Conservation (phyloP, 768 basidiomycete species). For the Zangia roseola region DNA sequence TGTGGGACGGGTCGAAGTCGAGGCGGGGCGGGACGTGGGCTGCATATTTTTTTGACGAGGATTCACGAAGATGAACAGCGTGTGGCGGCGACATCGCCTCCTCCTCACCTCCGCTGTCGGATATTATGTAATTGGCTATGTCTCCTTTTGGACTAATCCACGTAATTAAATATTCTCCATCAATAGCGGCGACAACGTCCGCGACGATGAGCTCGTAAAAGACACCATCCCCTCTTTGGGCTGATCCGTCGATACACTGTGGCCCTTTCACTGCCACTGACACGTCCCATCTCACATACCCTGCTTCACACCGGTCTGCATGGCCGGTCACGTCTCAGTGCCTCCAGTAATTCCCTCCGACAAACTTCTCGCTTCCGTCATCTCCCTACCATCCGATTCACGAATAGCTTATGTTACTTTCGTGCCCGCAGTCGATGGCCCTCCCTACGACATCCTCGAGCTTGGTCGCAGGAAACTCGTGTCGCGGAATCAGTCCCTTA, state of each 20-base stretch:
- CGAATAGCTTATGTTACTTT: conserved; percentile 48
- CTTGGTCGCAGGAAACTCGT: conserved; percentile 51
- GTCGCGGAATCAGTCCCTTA: conserved; percentile 33
- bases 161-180: conserved; percentile 14
- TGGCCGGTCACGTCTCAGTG: conserved; percentile 27
- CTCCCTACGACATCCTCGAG: conserved; percentile 48
- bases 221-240: conserved; percentile 6
- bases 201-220: conserved; percentile 28
- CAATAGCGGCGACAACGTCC: conserved; percentile 15
- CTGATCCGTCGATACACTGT: background rate
- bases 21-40: conserved; percentile 54
- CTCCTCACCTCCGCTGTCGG: background rate
- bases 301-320: conserved; percentile 12
- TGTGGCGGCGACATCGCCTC: conserved; percentile 9
- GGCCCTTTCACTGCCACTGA: background rate
- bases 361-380: conserved; percentile 44
- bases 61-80: conserved; percentile 19
- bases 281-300: conserved; percentile 5
- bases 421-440: conserved; percentile 28
- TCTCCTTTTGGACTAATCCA: conserved; percentile 9
- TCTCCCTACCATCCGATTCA: conserved; percentile 44
- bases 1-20: conserved; percentile 57
- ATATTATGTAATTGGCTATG: conserved; percentile 30
- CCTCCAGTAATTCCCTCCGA: conserved; percentile 37
- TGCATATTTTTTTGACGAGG: conserved; percentile 44